These are phyloP conservation scores for Venturia aucupariae DNA, from an alignment of 2,329 filamentous ascomycete species.

Conservation along the genomic window DNA sequence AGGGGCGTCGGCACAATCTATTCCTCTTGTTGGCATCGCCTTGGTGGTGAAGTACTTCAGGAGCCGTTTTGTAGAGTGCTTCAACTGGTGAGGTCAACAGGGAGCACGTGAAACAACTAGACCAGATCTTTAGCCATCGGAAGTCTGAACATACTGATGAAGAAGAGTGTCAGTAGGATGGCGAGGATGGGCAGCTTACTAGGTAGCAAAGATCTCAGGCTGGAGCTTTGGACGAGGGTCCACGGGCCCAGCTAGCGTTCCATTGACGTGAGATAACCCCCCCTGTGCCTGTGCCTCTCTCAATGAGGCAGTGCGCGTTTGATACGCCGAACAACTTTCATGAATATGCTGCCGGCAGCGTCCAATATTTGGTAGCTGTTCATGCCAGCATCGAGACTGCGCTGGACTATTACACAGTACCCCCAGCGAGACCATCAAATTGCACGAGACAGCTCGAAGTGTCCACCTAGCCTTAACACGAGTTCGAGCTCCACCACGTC, in stretches of 20 bases:
- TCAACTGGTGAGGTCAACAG: neutral
- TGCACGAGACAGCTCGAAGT: neutral
- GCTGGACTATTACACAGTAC: neutral
- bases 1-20: too few species aligned
- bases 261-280: neutral
- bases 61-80: neutral
- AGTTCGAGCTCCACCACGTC: constrained; percentile 7
- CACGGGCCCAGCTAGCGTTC: neutral
- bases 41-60: neutral
- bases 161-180: neutral
- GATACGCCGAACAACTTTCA: neutral
- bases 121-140: neutral
- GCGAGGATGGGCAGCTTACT: neutral
- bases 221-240: neutral
- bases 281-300: neutral
- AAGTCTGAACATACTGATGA: neutral
- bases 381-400: neutral
- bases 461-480: neutral
- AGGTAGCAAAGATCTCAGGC: too few species aligned
- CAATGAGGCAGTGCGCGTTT: neutral
- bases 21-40: too few species aligned
- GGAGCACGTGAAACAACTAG: neutral
- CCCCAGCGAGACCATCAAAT: neutral
- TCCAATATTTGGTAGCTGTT: neutral
- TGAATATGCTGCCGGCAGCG: neutral